phyloP scores from a whole-genome alignment of 768 basidiomycete genomes.

The Xerocomellus intermedius region DNA sequence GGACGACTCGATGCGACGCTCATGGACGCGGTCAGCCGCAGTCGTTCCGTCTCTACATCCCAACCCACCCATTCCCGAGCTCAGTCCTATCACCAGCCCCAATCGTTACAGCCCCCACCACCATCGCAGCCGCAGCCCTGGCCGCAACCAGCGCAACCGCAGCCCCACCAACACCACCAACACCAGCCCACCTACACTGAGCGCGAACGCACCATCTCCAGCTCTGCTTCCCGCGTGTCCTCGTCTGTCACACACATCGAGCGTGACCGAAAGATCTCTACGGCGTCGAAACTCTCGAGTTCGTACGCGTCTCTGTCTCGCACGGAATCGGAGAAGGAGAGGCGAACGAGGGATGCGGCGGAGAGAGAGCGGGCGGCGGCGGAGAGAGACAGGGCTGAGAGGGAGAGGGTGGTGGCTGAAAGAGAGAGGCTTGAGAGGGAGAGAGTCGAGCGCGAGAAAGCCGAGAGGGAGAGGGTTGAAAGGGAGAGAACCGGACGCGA shows the following conservation, averaged over 20 bases:
- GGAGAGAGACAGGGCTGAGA: conserved; percentile 16
- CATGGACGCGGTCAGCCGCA: conserved; percentile 32
- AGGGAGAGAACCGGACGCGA: conserved; percentile 5
- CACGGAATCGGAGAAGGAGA: conserved; percentile 25
- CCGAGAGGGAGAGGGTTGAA: conserved; percentile 2
- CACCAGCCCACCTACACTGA: conserved; percentile 21
- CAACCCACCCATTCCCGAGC: conserved; percentile 19
- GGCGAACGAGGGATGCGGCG: conserved; percentile 20
- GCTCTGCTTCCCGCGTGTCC: conserved; percentile 25
- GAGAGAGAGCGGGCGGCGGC: conserved; percentile 16
- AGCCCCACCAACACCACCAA: not conserved
- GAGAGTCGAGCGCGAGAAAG: not conserved
- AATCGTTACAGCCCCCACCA: not conserved
- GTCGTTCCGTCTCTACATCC: conserved; percentile 21
- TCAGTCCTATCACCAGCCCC: conserved; percentile 18
- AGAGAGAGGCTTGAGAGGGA: conserved; percentile 10
- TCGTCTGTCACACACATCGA: conserved; percentile 22
- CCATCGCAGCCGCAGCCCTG: not conserved
- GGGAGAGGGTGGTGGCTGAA: conserved; percentile 14
- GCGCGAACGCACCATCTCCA: conserved; percentile 25
- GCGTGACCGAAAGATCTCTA: conserved; percentile 26
- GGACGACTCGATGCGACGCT: conserved; percentile 25
- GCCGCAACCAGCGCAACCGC: not conserved
- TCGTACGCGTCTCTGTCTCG: conserved; percentile 27
- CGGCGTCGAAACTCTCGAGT: conserved; percentile 35